A percentile compares a stretch with the other conserved stretches of the same genome.
These are phyloP conservation scores for Sporobolomyces roseus DNA, from an alignment of 768 basidiomycete species.

Conservation along the genomic window DNA sequence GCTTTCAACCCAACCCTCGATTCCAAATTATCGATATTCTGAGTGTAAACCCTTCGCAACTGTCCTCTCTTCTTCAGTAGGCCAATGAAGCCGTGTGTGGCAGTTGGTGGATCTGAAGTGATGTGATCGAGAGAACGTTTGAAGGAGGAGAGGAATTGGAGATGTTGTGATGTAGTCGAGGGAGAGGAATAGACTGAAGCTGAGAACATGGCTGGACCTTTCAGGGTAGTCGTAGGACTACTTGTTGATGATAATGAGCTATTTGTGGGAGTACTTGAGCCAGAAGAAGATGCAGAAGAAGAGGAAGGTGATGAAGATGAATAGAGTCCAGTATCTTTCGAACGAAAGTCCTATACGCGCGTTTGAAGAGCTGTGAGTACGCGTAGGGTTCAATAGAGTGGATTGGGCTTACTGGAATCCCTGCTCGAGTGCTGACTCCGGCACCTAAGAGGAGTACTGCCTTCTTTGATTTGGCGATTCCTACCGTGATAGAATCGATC, in stretches of 20 bases:
- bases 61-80: conserved; percentile 77
- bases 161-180: conserved; percentile 81
- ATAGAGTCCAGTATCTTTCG: conserved; percentile 83
- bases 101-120: conserved; percentile 63
- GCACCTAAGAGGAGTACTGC: conserved; percentile 90
- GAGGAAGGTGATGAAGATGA: conserved; percentile 67
- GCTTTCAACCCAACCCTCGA: conserved; percentile 64
- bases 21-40: conserved; percentile 96
- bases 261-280: too few species aligned
- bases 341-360: conserved; percentile 99
- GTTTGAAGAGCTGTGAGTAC: background rate
- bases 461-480: conserved; percentile 77
- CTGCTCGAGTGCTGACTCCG: conserved; percentile 91
- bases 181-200: conserved; percentile 82
- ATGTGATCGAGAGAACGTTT: conserved; percentile 61
- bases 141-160: conserved; percentile 88
- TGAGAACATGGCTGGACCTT: conserved; percentile 93
- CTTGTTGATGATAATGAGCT: too few species aligned
- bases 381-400: background rate
- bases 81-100: conserved; percentile 84
- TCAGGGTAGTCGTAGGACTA: conserved; percentile 54
- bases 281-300: too few species aligned
- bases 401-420: conserved; percentile 75
- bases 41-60: conserved; percentile 85
- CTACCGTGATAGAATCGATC: conserved; percentile 61